Base-by-base conservation (phyloP, 768 basidiomycete genomes). In the Xerocomus spinulosus region DNA sequence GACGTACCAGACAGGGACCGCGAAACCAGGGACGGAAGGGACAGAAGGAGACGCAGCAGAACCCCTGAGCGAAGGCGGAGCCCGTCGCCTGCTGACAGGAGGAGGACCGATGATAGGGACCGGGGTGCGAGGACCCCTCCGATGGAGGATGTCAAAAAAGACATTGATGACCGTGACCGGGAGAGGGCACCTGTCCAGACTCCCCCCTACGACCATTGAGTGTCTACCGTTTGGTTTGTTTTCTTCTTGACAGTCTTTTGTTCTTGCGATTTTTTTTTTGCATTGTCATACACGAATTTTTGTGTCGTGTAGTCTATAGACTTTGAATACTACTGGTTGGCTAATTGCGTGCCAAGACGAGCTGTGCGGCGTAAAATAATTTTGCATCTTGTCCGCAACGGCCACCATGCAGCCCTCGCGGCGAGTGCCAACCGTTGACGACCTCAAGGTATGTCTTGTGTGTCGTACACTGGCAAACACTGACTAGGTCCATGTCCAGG, bases 181-280 rank as follows among this genome's bases (percentile, higher is more conserved):
- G 81, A 82, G 43, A 68, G 73, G 62, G 77, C 20, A 6, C 50
- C 54, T 9, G 62, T 76, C 43, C 75, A 74, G 55, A 81, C 81
- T 8, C 82, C 82, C 30, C 79, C 80, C 26, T 82, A 79, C 52
- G 81, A 82, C 54, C 73, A 73, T 61, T 76, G 63, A 77, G 48
- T 25, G 41, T 37, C 48, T 33, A 35, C 38, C 29, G 30, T 21
- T 54, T 9, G 48, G 48, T 46, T 46, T 9, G 52, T 50, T 29
- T 55, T 18, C n/a, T 13, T 13, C 4, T 37, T 13, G 20, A 17
- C 28, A 15, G 34, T 35, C 21, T 18, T 46, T 29, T 35, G n/a
- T 44, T 29, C n/a, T n/a, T n/a, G n/a, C n/a, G n/a, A n/a, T n/a
- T n/a, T n/a, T n/a, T n/a, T n/a, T n/a, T n/a, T n/a, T n/a, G n/a